A percentile compares a stretch with the other conserved stretches of the same genome.
phyloP scores from a whole-genome alignment of 352 stramenopile genomes.

The Elongisporangium senticosum region DNA sequence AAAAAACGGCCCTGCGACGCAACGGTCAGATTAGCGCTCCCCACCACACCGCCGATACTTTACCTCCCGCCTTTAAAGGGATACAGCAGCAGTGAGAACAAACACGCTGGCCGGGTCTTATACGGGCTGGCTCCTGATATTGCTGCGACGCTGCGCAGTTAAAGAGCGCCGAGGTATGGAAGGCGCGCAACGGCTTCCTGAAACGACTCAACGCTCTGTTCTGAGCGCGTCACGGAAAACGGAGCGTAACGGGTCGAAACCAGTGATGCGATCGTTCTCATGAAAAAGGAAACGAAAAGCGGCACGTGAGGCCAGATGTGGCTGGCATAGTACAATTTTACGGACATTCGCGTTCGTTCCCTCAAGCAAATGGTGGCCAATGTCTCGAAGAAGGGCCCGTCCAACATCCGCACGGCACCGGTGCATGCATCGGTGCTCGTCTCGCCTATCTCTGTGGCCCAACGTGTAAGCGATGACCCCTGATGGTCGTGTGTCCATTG shows the following conservation, averaged over 20 bases:
- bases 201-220: background rate
- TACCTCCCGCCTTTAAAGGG: too few species aligned
- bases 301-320: background rate
- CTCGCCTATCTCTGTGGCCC: constrained; percentile 46
- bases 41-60: too few species aligned
- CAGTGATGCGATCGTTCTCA: background rate
- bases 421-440: constrained; percentile 24
- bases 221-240: background rate
- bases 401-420: constrained; percentile 13
- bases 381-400: constrained; percentile 19
- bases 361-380: constrained; percentile 21
- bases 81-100: too few species aligned
- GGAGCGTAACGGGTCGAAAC: background rate
- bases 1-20: background rate
- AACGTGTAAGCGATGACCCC: constrained; percentile 22
- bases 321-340: background rate
- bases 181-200: background rate
- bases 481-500: background rate
- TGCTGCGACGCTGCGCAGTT: background rate
- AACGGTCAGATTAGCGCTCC: background rate
- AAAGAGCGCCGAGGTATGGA: background rate
- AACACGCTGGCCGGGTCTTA: background rate
- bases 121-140: background rate
- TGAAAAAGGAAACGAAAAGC: background rate
- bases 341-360: background rate